Conservation (phyloP, 2,329 filamentous ascomycete genomes). For the Bipolaris gigantea region DNA sequence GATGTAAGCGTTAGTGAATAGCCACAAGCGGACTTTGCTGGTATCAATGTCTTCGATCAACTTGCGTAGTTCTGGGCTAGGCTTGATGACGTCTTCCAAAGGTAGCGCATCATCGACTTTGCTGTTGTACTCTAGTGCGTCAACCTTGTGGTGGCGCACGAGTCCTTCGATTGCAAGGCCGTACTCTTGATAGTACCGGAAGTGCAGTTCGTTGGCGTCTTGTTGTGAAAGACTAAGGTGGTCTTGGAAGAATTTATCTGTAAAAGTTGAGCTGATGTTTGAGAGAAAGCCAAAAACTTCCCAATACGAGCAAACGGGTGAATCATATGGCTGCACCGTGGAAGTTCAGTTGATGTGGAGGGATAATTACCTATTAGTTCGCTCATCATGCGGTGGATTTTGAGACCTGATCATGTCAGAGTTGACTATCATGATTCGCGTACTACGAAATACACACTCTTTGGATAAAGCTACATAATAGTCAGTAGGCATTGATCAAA, state of each 20-base stretch:
- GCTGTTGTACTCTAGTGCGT: constrained; percentile 89
- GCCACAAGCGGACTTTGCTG: constrained; percentile 83
- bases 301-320: not conserved
- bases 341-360: not conserved
- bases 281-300: not conserved
- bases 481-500: constrained; percentile 11
- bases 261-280: constrained; percentile 2
- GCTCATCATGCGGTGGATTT: constrained; percentile 87
- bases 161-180: constrained; percentile 96
- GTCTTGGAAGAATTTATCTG: constrained; percentile 62
- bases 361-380: constrained; percentile 66
- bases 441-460: constrained; percentile 59
- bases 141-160: constrained; percentile 90
- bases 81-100: constrained; percentile 79
- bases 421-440: not conserved
- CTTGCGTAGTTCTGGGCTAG: constrained; percentile 71
- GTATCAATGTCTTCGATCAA: constrained; percentile 82
- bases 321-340: not conserved
- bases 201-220: constrained; percentile 83
- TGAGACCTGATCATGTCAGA: constrained; percentile 59
- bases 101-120: constrained; percentile 95
- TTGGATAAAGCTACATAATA: constrained; percentile 70
- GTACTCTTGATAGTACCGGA: constrained; percentile 93
- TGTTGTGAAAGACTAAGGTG: constrained; percentile 74
- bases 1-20: constrained; percentile 94